These are phyloP conservation scores for Aspergillus spinulosporus DNA, from an alignment of 2,329 filamentous ascomycete genomes.

Conservation along the genomic window DNA sequence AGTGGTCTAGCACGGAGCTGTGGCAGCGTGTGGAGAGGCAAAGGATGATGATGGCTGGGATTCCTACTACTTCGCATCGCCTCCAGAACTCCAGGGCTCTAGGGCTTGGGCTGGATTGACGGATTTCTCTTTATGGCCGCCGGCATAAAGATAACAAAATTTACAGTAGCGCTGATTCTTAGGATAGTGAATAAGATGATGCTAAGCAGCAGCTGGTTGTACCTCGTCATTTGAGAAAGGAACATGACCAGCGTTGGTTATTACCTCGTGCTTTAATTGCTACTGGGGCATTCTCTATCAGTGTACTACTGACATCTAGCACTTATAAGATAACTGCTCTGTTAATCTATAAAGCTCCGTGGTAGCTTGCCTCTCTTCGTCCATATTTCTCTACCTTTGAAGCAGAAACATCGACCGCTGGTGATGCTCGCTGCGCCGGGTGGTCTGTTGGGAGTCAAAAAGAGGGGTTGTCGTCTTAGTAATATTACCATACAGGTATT, in stretches of 20 bases:
- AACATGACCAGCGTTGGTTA: background rate
- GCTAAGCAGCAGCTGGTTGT: background rate
- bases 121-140: constrained; percentile 29
- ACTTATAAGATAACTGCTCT: background rate
- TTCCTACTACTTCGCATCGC: constrained; percentile 17
- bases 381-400: background rate
- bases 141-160: constrained; percentile 22
- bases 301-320: background rate
- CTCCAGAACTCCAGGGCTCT: too few relatives aligned
- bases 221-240: constrained; percentile 13
- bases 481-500: constrained; percentile 8
- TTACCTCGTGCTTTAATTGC: background rate
- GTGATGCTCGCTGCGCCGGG: too few relatives aligned
- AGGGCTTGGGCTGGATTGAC: constrained; percentile 7
- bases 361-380: background rate
- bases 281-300: background rate
- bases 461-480: constrained; percentile 14
- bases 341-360: background rate
- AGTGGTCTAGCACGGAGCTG: constrained; percentile 21
- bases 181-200: constrained; percentile 10
- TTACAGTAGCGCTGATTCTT: constrained; percentile 17
- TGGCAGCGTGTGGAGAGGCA: constrained; percentile 27
- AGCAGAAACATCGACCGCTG: too few relatives aligned
- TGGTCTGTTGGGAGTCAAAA: constrained; percentile 9
- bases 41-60: constrained; percentile 20